A percentile compares a stretch with the other conserved stretches of the same genome.
phyloP scores from a whole-genome alignment of 2,329 filamentous ascomycete genomes.

The Colletotrichum camelliae region DNA sequence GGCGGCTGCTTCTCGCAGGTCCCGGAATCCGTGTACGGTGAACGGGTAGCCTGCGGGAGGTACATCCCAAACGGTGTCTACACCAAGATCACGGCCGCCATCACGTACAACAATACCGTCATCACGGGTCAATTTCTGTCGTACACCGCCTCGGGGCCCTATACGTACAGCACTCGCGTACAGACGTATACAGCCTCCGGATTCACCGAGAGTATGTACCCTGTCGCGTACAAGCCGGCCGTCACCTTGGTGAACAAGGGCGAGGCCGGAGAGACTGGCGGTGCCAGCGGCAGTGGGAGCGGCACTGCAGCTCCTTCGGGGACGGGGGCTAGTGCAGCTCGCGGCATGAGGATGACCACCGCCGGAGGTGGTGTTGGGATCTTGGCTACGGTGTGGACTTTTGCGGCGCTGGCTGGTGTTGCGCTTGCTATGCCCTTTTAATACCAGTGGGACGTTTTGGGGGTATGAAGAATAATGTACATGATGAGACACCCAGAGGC shows the following conservation, averaged over 20 bases:
- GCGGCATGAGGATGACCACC: not conserved
- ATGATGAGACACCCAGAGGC: not conserved
- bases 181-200: fast-evolving
- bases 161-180: not conserved
- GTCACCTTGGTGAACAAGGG: not conserved
- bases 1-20: not conserved
- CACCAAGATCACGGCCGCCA: not conserved
- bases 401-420: not conserved
- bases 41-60: not conserved
- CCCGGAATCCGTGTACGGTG: not conserved
- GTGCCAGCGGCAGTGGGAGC: not conserved
- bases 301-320: not conserved
- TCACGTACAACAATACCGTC: conserved; percentile 1
- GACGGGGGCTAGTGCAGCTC: not conserved
- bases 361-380: not conserved
- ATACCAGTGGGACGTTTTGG: not conserved
- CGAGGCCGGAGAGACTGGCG: not conserved
- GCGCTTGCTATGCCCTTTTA: not conserved
- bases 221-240: not conserved
- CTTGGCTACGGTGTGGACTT: not conserved
- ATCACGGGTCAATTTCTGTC: not conserved
- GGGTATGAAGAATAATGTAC: not conserved
- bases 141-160: not conserved
- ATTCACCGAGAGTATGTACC: not conserved
- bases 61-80: not conserved